Conservation (phyloP, 495 filamentous ascomycete species). For the Lepraria neglecta region DNA sequence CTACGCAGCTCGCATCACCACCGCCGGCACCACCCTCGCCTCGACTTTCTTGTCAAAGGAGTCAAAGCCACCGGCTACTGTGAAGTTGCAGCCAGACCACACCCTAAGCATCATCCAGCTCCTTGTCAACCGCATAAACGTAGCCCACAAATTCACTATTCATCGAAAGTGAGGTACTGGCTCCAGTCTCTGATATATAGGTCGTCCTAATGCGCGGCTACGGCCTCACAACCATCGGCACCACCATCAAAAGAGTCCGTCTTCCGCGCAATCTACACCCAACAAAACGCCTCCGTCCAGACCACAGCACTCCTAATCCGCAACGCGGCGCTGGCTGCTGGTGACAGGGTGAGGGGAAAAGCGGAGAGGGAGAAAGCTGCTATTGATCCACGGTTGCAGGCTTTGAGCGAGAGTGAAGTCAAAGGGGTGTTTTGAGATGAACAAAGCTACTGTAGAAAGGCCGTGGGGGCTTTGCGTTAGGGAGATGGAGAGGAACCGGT, state of each 20-base stretch:
- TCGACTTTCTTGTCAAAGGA: no score
- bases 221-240: conserved; percentile 40
- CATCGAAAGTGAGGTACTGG: no score
- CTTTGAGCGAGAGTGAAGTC: not conserved
- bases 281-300: conserved; percentile 41
- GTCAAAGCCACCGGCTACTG: no score
- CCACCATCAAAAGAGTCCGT: conserved; percentile 37
- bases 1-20: no score
- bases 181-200: no score
- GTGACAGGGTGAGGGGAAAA: no score
- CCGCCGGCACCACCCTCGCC: no score
- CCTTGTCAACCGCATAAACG: no score
- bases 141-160: no score
- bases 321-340: not conserved
- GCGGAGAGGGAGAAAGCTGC: no score
- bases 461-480: not conserved
- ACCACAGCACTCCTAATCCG: conserved; percentile 28
- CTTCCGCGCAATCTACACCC: conserved; percentile 41
- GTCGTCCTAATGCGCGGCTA: conserved; percentile 45
- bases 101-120: no score
- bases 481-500: not conserved
- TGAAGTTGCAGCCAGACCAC: no score
- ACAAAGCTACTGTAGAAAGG: not conserved
- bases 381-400: not conserved
- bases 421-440: not conserved